Conservation (phyloP, 331 rosid genomes). For the Telfairia occidentalis region DNA sequence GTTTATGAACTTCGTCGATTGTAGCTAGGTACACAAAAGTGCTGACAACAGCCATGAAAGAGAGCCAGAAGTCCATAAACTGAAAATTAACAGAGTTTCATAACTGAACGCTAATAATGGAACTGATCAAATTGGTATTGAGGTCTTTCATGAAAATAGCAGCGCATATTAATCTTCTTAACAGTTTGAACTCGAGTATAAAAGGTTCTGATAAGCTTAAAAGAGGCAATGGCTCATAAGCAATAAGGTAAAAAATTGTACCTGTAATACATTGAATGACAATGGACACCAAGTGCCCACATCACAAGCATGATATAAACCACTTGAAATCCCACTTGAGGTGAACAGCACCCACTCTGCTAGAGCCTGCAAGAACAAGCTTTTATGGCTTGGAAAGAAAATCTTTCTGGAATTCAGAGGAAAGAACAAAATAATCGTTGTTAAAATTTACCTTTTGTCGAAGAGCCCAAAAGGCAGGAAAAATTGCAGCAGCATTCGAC, state of each 20-base stretch:
- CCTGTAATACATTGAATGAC: conserved; percentile 65
- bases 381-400: background rate
- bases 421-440: background rate
- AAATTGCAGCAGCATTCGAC: conserved; percentile 77
- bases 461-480: conserved; percentile 90
- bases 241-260: conserved; percentile 20
- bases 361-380: conserved; percentile 43
- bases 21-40: conserved; percentile 74
- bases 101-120: background rate
- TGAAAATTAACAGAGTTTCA: conserved; percentile 28
- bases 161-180: too few species aligned
- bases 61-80: conserved; percentile 98
- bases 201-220: background rate
- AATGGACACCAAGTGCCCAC: conserved; percentile 92
- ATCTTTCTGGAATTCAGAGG: conserved; percentile 2
- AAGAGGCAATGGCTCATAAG: background rate
- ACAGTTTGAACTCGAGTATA: background rate
- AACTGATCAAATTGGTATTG: background rate
- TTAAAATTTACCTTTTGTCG: conserved; percentile 49
- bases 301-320: conserved; percentile 87
- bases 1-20: conserved; percentile 54
- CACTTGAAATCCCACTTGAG: conserved; percentile 81
- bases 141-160: background rate
- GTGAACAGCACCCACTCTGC: conserved; percentile 85
- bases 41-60: conserved; percentile 95